Base-by-base conservation (phyloP, 140 eudicot species). In the Cichorium intybus region DNA sequence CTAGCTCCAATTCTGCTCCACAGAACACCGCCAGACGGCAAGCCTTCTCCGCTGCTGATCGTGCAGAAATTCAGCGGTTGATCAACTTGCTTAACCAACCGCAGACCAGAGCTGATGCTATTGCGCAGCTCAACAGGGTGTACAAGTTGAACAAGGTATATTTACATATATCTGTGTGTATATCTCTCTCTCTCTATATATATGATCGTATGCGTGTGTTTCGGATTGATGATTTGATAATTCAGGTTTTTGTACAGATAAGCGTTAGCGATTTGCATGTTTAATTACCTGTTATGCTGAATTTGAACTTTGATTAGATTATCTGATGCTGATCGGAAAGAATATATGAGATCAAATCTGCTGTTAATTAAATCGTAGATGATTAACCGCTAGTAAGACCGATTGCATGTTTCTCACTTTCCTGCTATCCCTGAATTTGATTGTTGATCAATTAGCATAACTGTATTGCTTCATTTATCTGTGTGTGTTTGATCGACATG, bases 81-180 rank as follows among this genome's bases (percentile, higher is more conserved):
- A 57, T 58, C 17, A 10, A 4, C 18, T 69, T 56, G 22, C 18
- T 69, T 28, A 34, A 60, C 35, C 10, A 3, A 1, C 21, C 39
- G 47, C 26, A 14, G 10, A 57, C 57, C 14, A 60, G 75, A 49
- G 26, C 56, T 23, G 27, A 22, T 17, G 75, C 67, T 29, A 48
- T 70, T 15, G 18, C 10, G 10, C 35, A 46, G 12, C 66, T 70
- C 60, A 57, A 4, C 60, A 31, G 8, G 16, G 24, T 69, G 21
- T 57, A 24, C 48, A 48, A 20, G 12, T 7, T 0, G 15, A 4
- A 18, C 10, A 49, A 64, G 70, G 60, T 64, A 64, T 24, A 59
- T 6, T 6, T 34, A 34, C n/a, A 31, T 0, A 26, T 26, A 26
- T 24, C n/a, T n/a, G n/a, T n/a, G n/a, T n/a, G n/a, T n/a, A n/a